A percentile compares a stretch with the other conserved stretches of the same genome.
Conservation (phyloP, 345 rosid species). For the Anastatica hierochuntica region DNA sequence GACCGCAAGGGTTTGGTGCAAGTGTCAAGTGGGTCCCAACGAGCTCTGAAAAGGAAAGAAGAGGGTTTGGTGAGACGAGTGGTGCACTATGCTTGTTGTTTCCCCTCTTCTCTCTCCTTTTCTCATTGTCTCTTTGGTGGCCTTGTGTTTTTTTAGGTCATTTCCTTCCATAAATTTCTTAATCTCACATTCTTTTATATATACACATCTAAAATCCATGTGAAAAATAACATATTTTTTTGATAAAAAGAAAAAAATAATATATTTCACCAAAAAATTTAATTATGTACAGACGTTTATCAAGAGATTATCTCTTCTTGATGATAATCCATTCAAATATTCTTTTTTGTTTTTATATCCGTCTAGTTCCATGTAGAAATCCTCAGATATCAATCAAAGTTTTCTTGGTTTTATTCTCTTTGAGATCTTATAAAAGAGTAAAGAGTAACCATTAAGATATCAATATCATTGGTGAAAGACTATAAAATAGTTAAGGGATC, state of each 20-base stretch:
- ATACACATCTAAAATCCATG: background rate
- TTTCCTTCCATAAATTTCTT: conserved; percentile 3
- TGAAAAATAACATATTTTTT: background rate
- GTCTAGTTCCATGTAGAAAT: background rate
- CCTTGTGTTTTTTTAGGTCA: conserved; percentile 20
- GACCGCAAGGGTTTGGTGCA: conserved; percentile 26
- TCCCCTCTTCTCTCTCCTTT: no score
- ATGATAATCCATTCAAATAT: conserved; percentile 9
- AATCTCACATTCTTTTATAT: conserved; percentile 11
- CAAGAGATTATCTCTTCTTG: background rate
- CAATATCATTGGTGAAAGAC: no score
- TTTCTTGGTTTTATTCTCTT: background rate
- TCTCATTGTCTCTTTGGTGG: conserved; percentile 26
- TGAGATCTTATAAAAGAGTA: no score
- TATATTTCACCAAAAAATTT: conserved; percentile 9
- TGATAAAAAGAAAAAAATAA: no score
- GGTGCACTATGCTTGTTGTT: conserved; percentile 24
- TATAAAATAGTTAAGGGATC: no score
- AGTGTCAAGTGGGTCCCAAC: conserved; percentile 15
- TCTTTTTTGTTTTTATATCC: background rate
- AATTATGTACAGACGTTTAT: background rate
- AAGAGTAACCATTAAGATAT: no score
- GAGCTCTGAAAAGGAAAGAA: background rate
- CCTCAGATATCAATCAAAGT: background rate
- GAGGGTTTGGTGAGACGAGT: conserved; percentile 32